Evolutionary conservation across 169 alveolate genomes (phyloP), one percentile per base, ranked within the genome.

Genomic region (Babesia sp.): DNA sequence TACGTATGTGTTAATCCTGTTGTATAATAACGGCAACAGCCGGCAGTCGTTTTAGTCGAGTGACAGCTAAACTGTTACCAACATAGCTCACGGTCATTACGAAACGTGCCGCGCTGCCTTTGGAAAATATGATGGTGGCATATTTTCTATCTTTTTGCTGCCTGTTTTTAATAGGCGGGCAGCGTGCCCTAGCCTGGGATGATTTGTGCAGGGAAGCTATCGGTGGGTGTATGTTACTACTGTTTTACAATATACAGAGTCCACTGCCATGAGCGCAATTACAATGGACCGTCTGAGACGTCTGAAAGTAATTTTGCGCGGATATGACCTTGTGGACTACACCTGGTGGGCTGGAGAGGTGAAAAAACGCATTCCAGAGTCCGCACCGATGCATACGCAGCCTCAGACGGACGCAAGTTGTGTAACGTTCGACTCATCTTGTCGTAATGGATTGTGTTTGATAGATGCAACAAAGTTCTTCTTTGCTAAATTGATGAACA

Each of bases 201-300:
- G 85, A 81, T 28, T 37, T 81, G 33, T 61, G 79, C 71, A 55
- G 85, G 44, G 89, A 81, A 44, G 89, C 89, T 22, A 81, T 81
- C 22, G 89, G 89, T 81, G 45, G 22, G 71, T 57, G 3, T 7
- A 26, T 0, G 48, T 11, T 18, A 14, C 6, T 18, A 2, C 26
- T n/a, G 12, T 9, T n/a, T 37, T 20, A 61, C 44, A n/a, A 16
- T 44, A 4, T 53, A 58, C 81, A 73, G 93, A 84, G 45, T 80
- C 85, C 71, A 87, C 90, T 3, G 91, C 93, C 12, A 88, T 88
- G 93, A 84, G 91, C 33, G 91, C 91, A 12, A 61, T 88, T 33
- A 88, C 87, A 50, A 58, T 60, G 71, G 80, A 82, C 28, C 85
- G 85, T 42, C 45, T 88, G 81, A 84, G 90, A 66, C 81, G 87